These are phyloP conservation scores for Schoenoplectus tabernaemontani DNA, from an alignment of 202 grass and related monocot genomes.

Conservation along the genomic window DNA sequence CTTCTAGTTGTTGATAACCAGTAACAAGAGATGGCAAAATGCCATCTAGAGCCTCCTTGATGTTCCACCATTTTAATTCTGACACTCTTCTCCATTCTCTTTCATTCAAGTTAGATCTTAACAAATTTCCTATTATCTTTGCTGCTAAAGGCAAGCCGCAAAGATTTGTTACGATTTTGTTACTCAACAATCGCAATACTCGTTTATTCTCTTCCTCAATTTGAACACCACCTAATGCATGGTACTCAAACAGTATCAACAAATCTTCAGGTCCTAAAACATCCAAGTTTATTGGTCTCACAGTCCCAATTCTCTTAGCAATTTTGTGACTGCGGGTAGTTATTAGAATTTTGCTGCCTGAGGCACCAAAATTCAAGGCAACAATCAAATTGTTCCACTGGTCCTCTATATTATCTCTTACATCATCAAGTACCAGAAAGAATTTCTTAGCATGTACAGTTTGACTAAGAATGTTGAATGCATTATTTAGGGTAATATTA, in stretches of 20 bases:
- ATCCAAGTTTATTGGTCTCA: slow-evolving; percentile 6
- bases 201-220: not conserved
- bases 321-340: slow-evolving; percentile 22
- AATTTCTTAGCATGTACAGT: slow-evolving; percentile 24
- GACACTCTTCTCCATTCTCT: slow-evolving; percentile 34
- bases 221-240: slow-evolving; percentile 19
- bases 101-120: slow-evolving; percentile 20
- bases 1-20: slow-evolving; percentile 16
- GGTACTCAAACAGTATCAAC: slow-evolving; percentile 35
- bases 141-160: slow-evolving; percentile 26
- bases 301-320: slow-evolving; percentile 15
- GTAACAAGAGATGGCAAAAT: slow-evolving; percentile 17
- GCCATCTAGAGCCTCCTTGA: not conserved
- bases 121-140: slow-evolving; percentile 23
- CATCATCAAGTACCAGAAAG: slow-evolving; percentile 53
- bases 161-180: slow-evolving; percentile 28
- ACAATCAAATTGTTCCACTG: slow-evolving; percentile 28
- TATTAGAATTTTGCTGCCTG: slow-evolving; percentile 46
- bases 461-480: not conserved
- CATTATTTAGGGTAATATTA: not conserved
- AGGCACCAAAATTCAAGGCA: slow-evolving; percentile 10
- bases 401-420: slow-evolving; percentile 12
- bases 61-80: slow-evolving; percentile 34
- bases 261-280: slow-evolving; percentile 26
- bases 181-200: slow-evolving; percentile 21